phyloP scores from a whole-genome alignment of 306 rosid species.

The Aeschynomene evenia region DNA sequence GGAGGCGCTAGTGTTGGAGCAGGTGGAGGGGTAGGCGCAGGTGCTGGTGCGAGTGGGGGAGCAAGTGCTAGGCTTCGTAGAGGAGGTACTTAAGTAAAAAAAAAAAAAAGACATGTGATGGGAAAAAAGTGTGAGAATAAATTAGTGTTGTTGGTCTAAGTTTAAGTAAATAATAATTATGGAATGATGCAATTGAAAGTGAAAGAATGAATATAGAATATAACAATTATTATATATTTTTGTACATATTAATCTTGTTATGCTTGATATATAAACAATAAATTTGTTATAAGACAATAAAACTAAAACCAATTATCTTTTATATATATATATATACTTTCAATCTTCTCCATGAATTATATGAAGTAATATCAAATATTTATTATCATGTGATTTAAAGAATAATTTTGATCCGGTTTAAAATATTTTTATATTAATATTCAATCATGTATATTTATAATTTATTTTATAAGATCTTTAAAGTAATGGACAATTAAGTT shows the following conservation, averaged over 20 bases:
- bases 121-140: neutral
- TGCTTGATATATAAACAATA: neutral
- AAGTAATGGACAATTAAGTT: too few species aligned
- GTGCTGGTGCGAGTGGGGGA: neutral
- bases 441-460: too few species aligned
- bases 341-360: neutral
- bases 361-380: neutral
- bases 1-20: neutral
- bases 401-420: too few species aligned
- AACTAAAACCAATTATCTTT: neutral
- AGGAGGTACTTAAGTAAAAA: neutral
- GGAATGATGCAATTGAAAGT: neutral
- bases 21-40: neutral
- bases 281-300: neutral
- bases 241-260: too few species aligned
- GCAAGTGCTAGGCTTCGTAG: neutral
- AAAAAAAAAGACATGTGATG: neutral
- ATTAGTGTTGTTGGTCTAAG: neutral
- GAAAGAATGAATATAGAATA: neutral
- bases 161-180: neutral
- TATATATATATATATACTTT: neutral
- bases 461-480: too few species aligned
- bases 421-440: too few species aligned
- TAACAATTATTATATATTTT: too few species aligned
- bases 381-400: too few species aligned